Evolutionary conservation across 306 rosid species (phyloP).

Genomic region (Malus orientalis): DNA sequence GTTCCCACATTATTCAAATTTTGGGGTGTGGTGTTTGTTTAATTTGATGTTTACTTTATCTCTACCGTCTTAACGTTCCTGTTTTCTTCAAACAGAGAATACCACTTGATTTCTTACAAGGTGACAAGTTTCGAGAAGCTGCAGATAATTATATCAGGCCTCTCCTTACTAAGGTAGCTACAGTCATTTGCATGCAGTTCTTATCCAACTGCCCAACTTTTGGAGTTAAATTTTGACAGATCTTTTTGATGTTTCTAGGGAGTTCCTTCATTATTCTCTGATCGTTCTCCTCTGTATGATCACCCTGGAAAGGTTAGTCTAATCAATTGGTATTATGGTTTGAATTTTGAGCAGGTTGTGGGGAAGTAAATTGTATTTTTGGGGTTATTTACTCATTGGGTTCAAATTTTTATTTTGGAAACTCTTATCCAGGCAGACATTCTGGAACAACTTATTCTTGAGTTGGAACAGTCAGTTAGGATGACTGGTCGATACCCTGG

Average conservation of each 20-base stretch:
- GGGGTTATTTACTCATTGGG: background rate
- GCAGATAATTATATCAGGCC: constrained; percentile 84
- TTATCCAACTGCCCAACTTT: constrained; percentile 12
- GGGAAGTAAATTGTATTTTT: background rate
- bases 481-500: constrained; percentile 63
- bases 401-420: constrained; percentile 10
- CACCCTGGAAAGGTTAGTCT: constrained; percentile 84
- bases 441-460: constrained; percentile 79
- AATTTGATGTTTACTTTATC: background rate
- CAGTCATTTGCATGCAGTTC: constrained; percentile 3
- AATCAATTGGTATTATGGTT: background rate
- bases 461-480: constrained; percentile 67
- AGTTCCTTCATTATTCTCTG: constrained; percentile 93
- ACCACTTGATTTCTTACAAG: constrained; percentile 93
- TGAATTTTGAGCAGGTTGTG: background rate
- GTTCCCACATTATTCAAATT: background rate
- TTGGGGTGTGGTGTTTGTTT: background rate
- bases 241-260: constrained; percentile 54
- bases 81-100: constrained; percentile 57
- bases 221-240: background rate
- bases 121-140: constrained; percentile 75
- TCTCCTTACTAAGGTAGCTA: constrained; percentile 75
- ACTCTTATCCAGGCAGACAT: constrained; percentile 72
- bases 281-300: constrained; percentile 85
- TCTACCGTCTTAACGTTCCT: background rate